A percentile compares a stretch with the other conserved stretches of the same genome.
These are phyloP conservation scores for Barnettozyma salicaria DNA, from an alignment of 805 yeast genomes.

Conservation along the genomic window DNA sequence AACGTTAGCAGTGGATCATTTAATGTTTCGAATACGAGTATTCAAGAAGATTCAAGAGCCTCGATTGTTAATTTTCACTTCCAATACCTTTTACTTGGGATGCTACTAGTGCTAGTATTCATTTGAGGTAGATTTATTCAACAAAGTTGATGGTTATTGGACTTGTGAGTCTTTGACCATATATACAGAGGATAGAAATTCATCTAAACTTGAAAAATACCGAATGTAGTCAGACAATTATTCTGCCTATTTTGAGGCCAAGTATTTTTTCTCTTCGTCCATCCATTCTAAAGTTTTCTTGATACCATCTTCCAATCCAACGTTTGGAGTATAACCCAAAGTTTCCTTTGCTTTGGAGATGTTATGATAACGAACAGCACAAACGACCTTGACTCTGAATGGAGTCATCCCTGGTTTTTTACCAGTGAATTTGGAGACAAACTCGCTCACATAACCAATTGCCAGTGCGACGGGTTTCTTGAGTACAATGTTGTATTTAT, in stretches of 20 bases:
- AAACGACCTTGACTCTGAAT: slow-evolving; percentile 85
- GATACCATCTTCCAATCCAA: slow-evolving; percentile 75
- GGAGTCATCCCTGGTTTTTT: slow-evolving; percentile 95
- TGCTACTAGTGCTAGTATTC: too few species aligned
- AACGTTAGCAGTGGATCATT: background rate
- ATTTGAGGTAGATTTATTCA: too few species aligned
- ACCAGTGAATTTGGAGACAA: slow-evolving; percentile 60
- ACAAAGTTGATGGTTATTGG: too few species aligned
- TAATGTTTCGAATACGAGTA: too few species aligned
- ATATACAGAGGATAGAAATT: too few species aligned
- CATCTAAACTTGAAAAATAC: too few species aligned
- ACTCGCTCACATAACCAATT: slow-evolving; percentile 77
- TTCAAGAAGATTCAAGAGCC: slow-evolving; percentile 6
- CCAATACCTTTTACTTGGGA: background rate
- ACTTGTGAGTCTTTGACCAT: too few species aligned
- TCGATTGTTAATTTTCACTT: background rate
- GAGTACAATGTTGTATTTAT: slow-evolving; percentile 60
- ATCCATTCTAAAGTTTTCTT: slow-evolving; percentile 79
- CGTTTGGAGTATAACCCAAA: slow-evolving; percentile 76
- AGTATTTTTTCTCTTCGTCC: slow-evolving; percentile 48
- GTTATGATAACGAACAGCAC: slow-evolving; percentile 91
- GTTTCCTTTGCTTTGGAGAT: slow-evolving; percentile 76
- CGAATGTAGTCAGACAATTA: background rate
- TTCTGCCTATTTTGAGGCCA: slow-evolving; percentile 2
- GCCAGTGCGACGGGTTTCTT: slow-evolving; percentile 70